phyloP scores from a whole-genome alignment of 2,329 filamentous ascomycete species.

The Fusarium xylarioides region DNA sequence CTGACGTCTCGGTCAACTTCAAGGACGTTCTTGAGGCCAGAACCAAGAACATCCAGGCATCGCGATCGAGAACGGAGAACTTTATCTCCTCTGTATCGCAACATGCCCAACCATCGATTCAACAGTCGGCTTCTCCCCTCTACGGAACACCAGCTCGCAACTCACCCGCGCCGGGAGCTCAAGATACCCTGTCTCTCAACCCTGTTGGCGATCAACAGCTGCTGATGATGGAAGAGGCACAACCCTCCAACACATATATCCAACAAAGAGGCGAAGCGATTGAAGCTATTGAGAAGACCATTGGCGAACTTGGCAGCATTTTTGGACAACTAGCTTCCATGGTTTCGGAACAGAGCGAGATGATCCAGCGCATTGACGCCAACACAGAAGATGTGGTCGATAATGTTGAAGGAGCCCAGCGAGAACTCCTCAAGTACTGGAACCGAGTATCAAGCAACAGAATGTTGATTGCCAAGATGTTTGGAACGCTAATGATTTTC shows the following conservation, averaged over 20 bases:
- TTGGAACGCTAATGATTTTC: conserved; percentile 92
- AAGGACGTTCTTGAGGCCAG: conserved; percentile 96
- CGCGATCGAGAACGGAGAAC: conserved; percentile 90
- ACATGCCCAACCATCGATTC: conserved; percentile 73
- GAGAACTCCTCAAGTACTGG: conserved; percentile 98
- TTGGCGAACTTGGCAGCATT: conserved; percentile 87
- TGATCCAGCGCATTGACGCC: conserved; percentile 96
- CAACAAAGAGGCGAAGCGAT: conserved; percentile 95
- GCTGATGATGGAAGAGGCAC: conserved; percentile 90
- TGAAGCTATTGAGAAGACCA: conserved; percentile 95
- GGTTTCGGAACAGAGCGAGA: conserved; percentile 97
- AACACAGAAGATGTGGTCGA: conserved; percentile 98
- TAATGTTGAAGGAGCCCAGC: conserved; percentile 95
- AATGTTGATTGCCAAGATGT: conserved; percentile 88
- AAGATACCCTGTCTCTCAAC: conserved; percentile 84
- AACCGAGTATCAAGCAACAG: conserved; percentile 91
- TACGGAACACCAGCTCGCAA: conserved; percentile 81
- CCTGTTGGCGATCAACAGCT: conserved; percentile 86
- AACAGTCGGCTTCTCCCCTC: conserved; percentile 83
- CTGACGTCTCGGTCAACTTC: conserved; percentile 93
- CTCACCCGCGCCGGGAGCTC: conserved; percentile 70
- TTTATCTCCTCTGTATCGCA: conserved; percentile 92
- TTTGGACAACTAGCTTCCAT: conserved; percentile 95
- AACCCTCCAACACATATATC: conserved; percentile 87
- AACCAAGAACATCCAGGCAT: conserved; percentile 98